A percentile compares a stretch with the other conserved stretches of the same genome.
These are phyloP conservation scores for Vigna radiata DNA, from an alignment of 306 rosid species.

Conservation along the genomic window DNA sequence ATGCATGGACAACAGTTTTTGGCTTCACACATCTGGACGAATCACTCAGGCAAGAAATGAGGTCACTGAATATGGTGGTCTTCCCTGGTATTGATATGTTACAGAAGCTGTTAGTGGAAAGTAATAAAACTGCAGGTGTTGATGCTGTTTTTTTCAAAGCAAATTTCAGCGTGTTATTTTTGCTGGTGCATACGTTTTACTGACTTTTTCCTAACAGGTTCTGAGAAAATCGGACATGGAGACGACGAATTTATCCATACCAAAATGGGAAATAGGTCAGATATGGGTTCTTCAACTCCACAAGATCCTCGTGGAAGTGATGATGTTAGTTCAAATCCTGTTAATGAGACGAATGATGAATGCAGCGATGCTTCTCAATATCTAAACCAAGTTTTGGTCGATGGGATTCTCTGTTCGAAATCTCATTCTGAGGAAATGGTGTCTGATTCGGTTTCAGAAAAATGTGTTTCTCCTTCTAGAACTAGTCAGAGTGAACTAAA, in stretches of 20 bases:
- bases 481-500: constrained; percentile 22
- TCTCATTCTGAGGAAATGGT: constrained; percentile 48
- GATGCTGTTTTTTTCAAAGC: constrained; percentile 16
- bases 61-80: constrained; percentile 76
- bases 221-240: constrained; percentile 46
- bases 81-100: constrained; percentile 97
- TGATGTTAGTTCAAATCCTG: constrained; percentile 49
- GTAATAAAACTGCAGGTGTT: constrained; percentile 55
- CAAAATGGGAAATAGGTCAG: constrained; percentile 47
- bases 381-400: constrained; percentile 39
- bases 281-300: constrained; percentile 52
- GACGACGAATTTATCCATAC: constrained; percentile 44
- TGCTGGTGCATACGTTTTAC: constrained; percentile 32
- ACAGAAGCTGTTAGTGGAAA: constrained; percentile 70
- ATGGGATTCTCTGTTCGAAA: constrained; percentile 33
- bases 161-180: constrained; percentile 11
- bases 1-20: constrained; percentile 83
- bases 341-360: constrained; percentile 50
- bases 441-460: constrained; percentile 45
- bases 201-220: constrained; percentile 51
- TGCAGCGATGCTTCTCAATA: constrained; percentile 56
- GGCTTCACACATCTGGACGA: constrained; percentile 81
- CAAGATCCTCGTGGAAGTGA: constrained; percentile 54
- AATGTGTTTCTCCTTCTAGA: constrained; percentile 50
- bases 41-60: constrained; percentile 75